phyloP scores from a whole-genome alignment of 129 eudicot species.

The Logfia minima region DNA sequence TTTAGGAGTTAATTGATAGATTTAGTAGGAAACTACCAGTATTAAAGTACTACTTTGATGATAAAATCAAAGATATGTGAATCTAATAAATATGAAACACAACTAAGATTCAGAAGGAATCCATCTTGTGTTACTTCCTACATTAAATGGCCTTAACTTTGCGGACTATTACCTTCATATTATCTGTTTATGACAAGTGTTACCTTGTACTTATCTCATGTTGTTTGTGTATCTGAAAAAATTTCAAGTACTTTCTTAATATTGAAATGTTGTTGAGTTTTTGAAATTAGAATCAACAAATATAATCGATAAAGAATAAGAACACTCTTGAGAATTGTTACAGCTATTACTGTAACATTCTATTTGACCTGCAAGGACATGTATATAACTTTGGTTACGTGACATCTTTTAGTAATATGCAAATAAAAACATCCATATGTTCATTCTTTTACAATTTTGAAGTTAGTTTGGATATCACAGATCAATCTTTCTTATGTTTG shows the following conservation, averaged over 20 bases:
- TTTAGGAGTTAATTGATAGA: neutral
- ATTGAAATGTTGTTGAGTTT: neutral
- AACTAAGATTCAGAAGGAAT: neutral
- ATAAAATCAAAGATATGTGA: slow-evolving; percentile 4
- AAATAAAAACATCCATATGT: neutral
- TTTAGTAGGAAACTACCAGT: neutral
- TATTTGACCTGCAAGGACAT: slow-evolving; percentile 1
- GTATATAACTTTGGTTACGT: neutral
- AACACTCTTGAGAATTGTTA: neutral
- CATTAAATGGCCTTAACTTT: neutral
- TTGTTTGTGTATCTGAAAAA: neutral
- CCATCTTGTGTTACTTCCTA: neutral
- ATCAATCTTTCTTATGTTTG: neutral
- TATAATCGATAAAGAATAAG: neutral
- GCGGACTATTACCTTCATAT: neutral
- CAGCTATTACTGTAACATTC: neutral
- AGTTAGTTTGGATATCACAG: neutral
- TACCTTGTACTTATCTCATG: neutral
- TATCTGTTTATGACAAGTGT: neutral
- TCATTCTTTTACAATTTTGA: neutral
- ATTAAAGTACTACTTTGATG: neutral
- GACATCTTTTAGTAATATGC: neutral
- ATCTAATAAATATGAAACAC: neutral
- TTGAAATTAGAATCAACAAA: neutral
- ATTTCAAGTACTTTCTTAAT: neutral